A percentile compares a stretch with the other conserved stretches of the same genome.
Evolutionary conservation across 192 early-diverging fungal species (phyloP).

Genomic region (Mortierella alpina): DNA sequence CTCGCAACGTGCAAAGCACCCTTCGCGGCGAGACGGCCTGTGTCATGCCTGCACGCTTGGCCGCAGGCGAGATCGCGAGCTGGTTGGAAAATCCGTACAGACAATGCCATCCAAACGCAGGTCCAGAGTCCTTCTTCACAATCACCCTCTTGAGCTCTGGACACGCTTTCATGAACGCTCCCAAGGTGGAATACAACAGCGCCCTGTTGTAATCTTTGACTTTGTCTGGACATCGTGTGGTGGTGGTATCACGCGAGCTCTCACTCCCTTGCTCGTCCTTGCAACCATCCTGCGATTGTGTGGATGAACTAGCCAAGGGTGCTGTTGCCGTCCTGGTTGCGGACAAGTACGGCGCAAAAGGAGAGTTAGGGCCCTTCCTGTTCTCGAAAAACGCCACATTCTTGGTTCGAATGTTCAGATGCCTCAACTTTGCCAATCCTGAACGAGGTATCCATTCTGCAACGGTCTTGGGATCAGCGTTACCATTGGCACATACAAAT

Average conservation of each 20-base stretch:
- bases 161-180: constrained; percentile 15
- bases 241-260: not conserved
- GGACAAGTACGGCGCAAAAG: not conserved
- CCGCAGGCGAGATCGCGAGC: not conserved
- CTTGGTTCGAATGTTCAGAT: not conserved
- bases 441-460: not conserved
- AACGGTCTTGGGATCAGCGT: not conserved
- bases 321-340: not conserved
- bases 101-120: too few relatives aligned
- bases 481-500: not conserved
- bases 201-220: not conserved
- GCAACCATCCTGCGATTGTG: not conserved
- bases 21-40: not conserved
- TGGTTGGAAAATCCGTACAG: not conserved
- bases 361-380: not conserved
- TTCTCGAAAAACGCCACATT: not conserved
- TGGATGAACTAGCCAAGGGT: not conserved
- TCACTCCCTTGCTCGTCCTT: too few relatives aligned
- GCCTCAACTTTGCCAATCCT: not conserved
- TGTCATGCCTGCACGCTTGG: not conserved
- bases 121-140: not conserved
- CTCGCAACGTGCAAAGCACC: not conserved
- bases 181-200: not conserved
- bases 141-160: constrained; percentile 1
- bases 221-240: not conserved